phyloP scores from a whole-genome alignment of 1,284 basidiomycete species.

The Cystobasidium pallidum region DNA sequence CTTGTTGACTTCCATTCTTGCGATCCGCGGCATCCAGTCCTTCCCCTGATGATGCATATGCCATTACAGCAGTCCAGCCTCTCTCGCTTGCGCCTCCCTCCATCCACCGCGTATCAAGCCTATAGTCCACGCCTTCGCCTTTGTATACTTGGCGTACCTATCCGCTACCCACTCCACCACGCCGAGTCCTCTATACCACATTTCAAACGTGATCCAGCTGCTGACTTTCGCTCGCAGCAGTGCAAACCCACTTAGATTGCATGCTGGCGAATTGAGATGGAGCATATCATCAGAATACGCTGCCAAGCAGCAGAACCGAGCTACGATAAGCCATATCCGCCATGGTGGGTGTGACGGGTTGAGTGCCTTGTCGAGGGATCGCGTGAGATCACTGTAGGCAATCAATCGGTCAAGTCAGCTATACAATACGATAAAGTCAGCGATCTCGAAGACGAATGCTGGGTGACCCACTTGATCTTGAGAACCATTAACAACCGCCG shows the following conservation, averaged over 20 bases:
- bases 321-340: conserved; percentile 87
- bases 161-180: conserved; percentile 40
- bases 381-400: conserved; percentile 52
- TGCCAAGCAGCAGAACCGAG: conserved; percentile 82
- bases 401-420: conserved; percentile 4
- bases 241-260: conserved; percentile 48
- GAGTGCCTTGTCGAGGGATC: conserved; percentile 64
- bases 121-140: conserved; percentile 25
- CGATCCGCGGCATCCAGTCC: no score
- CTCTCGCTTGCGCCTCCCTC: conserved; percentile 36
- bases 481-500: conserved; percentile 74
- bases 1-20: no score
- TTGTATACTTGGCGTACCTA: conserved; percentile 30
- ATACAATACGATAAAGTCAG: no score
- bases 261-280: conserved; percentile 62
- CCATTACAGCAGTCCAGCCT: conserved; percentile 40
- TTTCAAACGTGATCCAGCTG: conserved; percentile 48
- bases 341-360: conserved; percentile 63
- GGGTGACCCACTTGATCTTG: conserved; percentile 61
- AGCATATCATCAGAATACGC: conserved; percentile 76
- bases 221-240: conserved; percentile 33
- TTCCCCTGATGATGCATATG: not conserved
- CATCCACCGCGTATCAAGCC: conserved; percentile 35
- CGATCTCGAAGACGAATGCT: no score
- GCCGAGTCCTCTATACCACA: conserved; percentile 46